These are phyloP conservation scores for Botryobasidium botryosum DNA, from an alignment of 768 basidiomycete genomes.

Conservation along the genomic window DNA sequence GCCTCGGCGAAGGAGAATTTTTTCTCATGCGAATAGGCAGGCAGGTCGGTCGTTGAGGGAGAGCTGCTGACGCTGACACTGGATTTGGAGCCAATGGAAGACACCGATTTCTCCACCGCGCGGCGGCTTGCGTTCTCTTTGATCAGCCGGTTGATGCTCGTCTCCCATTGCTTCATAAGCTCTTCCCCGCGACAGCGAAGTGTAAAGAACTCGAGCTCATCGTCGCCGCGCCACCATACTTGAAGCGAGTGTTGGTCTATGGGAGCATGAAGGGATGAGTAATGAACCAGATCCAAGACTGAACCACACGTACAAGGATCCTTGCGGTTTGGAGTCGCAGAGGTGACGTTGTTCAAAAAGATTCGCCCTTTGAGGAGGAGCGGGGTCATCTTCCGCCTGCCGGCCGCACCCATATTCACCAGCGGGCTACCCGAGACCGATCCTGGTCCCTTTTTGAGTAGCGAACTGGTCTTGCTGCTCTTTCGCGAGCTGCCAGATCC, in stretches of 20 bases:
- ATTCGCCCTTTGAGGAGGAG: slow-evolving; percentile 90
- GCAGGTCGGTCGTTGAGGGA: not conserved
- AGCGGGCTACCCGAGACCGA: too few relatives aligned
- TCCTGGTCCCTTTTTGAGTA: slow-evolving; percentile 87
- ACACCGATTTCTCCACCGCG: not conserved
- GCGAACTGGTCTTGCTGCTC: slow-evolving; percentile 66
- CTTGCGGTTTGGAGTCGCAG: too few relatives aligned
- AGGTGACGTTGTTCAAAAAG: slow-evolving; percentile 89
- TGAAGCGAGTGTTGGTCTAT: slow-evolving; percentile 44
- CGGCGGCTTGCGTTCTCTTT: slow-evolving; percentile 26
- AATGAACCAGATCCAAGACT: slow-evolving; percentile 1
- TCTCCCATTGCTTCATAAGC: slow-evolving; percentile 84
- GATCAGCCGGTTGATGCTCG: slow-evolving; percentile 75
- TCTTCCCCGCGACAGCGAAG: slow-evolving; percentile 87
- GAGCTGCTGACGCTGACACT: not conserved
- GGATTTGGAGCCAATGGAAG: not conserved
- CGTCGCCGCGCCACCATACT: slow-evolving; percentile 90
- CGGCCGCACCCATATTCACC: slow-evolving; percentile 23
- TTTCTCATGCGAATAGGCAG: slow-evolving; percentile 3
- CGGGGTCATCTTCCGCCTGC: slow-evolving; percentile 60
- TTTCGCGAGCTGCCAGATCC: slow-evolving; percentile 40
- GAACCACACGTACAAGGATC: slow-evolving; percentile 9
- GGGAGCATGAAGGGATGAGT: too few relatives aligned
- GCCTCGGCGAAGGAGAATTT: slow-evolving; percentile 4
- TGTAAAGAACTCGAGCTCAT: slow-evolving; percentile 85